Base-by-base conservation (phyloP, 2,329 filamentous ascomycete species). In the Alternaria consortialis region DNA sequence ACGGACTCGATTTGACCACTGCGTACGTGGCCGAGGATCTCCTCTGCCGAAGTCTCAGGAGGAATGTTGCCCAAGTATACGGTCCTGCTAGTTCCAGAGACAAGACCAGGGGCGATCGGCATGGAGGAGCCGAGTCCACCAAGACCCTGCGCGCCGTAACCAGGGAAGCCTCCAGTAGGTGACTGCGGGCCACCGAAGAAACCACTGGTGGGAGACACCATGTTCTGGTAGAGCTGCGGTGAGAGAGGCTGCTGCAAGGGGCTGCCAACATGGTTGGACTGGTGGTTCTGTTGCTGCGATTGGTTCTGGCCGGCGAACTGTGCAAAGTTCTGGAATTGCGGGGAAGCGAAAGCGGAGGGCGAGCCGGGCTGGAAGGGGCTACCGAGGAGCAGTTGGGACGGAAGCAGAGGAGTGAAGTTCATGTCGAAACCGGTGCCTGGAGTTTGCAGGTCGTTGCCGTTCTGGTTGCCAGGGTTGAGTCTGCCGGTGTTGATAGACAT, bases 1-100 rank as follows among this genome's bases (percentile, higher is more conserved):
- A 99, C 95, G n/a, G 95, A 98, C 84, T 99, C 95, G 74, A 99
- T 98, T 79, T 98, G 95, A 25, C 95, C 95, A 80, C 95, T 98
- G 66, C 95, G 89, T 62, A 99, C 95, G 75, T 99, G 95, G 66
- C 94, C 91, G 57, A 99, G 84, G 66, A 99, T 97, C 82, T 99
- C 95, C 82, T 99, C 95, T 8, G 95, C 94, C 51, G 92, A 90
- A 7, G 95, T 99, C 82, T 99, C 95, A 27, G 94, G 92, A n/a
- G 95, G 95, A 61, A 99, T 98, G 80, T 99, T 99, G 66, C 95
- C 95, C 53, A 99, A 84, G 77, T 99, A 99, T 43, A 99, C 95
- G 4, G 95, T 99, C 70, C 95, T 89, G 85, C 94, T 98, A 9
- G 94, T 97, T 53, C 93, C 92, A 50, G 92, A 93, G 44, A 96